A percentile compares a stretch with the other conserved stretches of the same genome.
These are phyloP conservation scores for Penicillium argentinense DNA, from an alignment of 495 filamentous ascomycete genomes.

Conservation along the genomic window DNA sequence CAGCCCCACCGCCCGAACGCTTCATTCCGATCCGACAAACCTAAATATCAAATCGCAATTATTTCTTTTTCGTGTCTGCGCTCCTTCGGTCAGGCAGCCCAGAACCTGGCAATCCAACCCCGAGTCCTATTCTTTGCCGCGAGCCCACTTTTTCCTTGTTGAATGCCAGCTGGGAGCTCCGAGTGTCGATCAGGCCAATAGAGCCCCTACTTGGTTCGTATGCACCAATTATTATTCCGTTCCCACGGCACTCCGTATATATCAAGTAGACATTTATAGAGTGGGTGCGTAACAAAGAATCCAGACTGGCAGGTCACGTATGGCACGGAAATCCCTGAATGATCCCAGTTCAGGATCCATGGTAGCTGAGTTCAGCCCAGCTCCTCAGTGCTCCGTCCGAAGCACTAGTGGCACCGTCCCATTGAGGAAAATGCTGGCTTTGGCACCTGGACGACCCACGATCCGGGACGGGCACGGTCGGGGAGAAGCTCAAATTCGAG, in stretches of 20 bases:
- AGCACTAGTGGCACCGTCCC: no score
- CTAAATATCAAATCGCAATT: background rate
- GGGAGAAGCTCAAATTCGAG: constrained; percentile 1
- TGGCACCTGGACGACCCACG: no score
- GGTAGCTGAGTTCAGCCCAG: no score
- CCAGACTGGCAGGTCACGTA: background rate
- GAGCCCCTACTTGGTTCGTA: no score
- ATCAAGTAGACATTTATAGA: no score
- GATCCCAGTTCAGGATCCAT: background rate
- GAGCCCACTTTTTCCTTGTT: background rate
- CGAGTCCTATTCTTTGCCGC: background rate
- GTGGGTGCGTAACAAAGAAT: constrained; percentile 1
- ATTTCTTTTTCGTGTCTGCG: background rate
- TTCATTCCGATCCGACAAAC: constrained; percentile 1
- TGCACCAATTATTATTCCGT: no score
- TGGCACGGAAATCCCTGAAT: background rate
- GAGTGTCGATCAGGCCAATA: no score
- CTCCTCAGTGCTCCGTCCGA: no score
- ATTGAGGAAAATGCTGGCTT: no score
- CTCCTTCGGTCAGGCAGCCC: background rate
- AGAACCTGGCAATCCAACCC: background rate
- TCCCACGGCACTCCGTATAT: no score
- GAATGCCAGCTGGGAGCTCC: no score
- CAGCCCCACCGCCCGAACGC: background rate
- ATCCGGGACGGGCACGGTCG: no score